Percentiles rank a stretch among this genome's conserved stretches.
phyloP scores from a whole-genome alignment of 108 stramenopile genomes.

The Pseudonitzschia multistriata region DNA sequence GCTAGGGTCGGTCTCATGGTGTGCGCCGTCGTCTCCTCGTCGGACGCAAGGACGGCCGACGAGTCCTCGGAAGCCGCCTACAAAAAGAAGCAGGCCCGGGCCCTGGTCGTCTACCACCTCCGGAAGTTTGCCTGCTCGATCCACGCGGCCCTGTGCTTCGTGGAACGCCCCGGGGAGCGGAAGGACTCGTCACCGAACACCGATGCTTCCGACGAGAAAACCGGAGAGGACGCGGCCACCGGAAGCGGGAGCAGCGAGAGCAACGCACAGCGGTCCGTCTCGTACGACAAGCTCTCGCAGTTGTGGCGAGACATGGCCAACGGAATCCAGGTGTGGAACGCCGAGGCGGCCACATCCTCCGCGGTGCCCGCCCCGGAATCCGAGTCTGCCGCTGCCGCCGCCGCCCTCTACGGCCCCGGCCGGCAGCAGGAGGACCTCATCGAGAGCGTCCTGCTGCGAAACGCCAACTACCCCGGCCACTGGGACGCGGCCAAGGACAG shows the following conservation, averaged over 20 bases:
- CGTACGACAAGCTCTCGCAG: constrained; percentile 18
- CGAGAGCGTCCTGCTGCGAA: constrained; percentile 65
- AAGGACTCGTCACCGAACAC: neutral
- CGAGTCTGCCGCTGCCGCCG: constrained; percentile 15
- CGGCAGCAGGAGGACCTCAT: constrained; percentile 75
- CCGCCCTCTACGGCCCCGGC: constrained; percentile 55
- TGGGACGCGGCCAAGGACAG: constrained; percentile 82
- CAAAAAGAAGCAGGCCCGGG: constrained; percentile 48
- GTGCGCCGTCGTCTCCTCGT: constrained; percentile 28
- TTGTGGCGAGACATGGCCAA: constrained; percentile 34
- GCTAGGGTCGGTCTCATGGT: constrained; percentile 38
- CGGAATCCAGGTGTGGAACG: constrained; percentile 29
- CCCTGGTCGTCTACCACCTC: constrained; percentile 77
- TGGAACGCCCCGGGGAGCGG: constrained; percentile 6
- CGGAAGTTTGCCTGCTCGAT: constrained; percentile 65
- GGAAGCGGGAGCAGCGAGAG: neutral
- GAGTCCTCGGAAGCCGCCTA: constrained; percentile 38
- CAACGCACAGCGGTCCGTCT: constrained; percentile 16
- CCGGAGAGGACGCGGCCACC: neutral
- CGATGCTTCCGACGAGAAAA: neutral
- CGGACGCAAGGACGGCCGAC: neutral
- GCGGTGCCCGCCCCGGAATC: too few relatives aligned
- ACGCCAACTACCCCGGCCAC: constrained; percentile 76
- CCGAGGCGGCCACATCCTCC: constrained; percentile 12
- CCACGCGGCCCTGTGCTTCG: constrained; percentile 63